Conservation (phyloP, 768 basidiomycete genomes). For the Leucosporidium scottii region DNA sequence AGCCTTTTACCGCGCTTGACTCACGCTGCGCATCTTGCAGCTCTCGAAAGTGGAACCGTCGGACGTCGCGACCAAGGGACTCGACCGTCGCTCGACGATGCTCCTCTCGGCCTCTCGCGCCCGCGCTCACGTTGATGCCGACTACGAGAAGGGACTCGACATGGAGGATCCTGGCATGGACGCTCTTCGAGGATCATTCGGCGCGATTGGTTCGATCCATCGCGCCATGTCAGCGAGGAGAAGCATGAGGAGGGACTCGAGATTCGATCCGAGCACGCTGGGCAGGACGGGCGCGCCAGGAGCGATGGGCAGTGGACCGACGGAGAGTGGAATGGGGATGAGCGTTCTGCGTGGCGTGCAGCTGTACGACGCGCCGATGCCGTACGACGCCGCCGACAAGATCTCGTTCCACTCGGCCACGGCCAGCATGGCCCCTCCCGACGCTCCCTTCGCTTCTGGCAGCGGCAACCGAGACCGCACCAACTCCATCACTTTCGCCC, state of each 20-base stretch:
- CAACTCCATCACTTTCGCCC: not conserved
- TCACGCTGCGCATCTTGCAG: too few species aligned
- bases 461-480: conserved; percentile 12
- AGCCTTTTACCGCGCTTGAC: too few species aligned
- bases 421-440: conserved; percentile 2
- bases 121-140: conserved; percentile 23
- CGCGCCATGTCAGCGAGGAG: conserved; percentile 35
- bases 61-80: conserved; percentile 51
- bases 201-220: conserved; percentile 84
- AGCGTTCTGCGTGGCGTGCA: conserved; percentile 64
- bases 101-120: conserved; percentile 82
- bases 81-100: conserved; percentile 84
- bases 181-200: conserved; percentile 64
- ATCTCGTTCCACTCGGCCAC: conserved; percentile 39
- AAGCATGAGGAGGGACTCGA: conserved; percentile 36
- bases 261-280: conserved; percentile 34
- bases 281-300: conserved; percentile 15
- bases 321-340: conserved; percentile 33
- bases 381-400: conserved; percentile 43
- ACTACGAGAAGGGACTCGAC: conserved; percentile 59
- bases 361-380: conserved; percentile 81
- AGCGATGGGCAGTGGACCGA: conserved; percentile 10
- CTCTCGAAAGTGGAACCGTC: conserved; percentile 89
- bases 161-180: conserved; percentile 90
- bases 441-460: not conserved